These are phyloP conservation scores for Cardamine resedifolia DNA, from an alignment of 345 rosid genomes.

Conservation along the genomic window DNA sequence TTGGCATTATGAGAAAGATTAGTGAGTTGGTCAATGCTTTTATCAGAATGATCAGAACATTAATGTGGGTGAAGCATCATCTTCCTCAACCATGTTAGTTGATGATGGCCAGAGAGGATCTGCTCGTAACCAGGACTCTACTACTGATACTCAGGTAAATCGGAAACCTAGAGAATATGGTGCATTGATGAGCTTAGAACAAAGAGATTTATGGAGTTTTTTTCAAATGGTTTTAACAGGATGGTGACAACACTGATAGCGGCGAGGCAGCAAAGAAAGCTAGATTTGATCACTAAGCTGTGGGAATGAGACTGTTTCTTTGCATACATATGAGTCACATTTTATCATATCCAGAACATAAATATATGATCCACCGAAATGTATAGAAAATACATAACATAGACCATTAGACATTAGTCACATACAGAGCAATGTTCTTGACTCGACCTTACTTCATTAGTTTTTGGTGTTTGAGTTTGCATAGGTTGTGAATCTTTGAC, in stretches of 20 bases:
- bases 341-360: background rate
- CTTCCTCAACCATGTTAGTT: background rate
- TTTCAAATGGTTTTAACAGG: background rate
- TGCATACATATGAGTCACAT: background rate
- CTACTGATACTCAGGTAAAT: background rate
- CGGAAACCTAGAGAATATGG: background rate
- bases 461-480: background rate
- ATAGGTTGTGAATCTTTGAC: background rate
- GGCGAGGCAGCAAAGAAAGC: background rate
- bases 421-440: background rate
- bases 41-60: background rate
- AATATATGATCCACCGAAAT: background rate
- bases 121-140: background rate
- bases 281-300: background rate
- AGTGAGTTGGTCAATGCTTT: background rate
- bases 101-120: background rate
- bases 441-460: background rate
- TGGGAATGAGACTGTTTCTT: background rate
- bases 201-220: background rate
- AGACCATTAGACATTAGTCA: background rate
- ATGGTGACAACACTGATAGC: background rate
- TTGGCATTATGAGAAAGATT: background rate
- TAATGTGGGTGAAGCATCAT: background rate
- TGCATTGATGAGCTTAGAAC: background rate
- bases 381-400: background rate